Base-by-base conservation (phyloP, 169 alveolate genomes). In the Eimeria maxima region DNA sequence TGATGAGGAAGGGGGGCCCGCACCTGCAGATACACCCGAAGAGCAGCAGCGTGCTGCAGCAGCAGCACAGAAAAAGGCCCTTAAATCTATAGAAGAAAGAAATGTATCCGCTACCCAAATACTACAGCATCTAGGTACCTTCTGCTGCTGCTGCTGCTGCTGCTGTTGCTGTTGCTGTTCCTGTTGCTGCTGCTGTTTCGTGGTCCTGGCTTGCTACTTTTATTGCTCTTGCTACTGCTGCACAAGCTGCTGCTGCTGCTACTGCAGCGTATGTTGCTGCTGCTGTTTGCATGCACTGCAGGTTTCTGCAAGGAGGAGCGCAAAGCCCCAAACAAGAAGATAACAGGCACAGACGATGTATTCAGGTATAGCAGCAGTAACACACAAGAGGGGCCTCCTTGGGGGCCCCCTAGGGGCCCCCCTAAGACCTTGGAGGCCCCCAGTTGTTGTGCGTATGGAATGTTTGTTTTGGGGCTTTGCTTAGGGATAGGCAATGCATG, bases 241-340 rank as follows among this genome's bases (percentile, higher is more conserved):
- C 60, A 53, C 18, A 8, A 53, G 60, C 60, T 53, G 60, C 60
- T 53, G 60, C 60, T 53, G 60, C 60, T 53, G 60, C 60, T 53
- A 13, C 60, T 53, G 60, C 60, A 53, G 60, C 13, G 60, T 53
- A 13, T 53, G 60, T 53, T 53, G 60, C 60, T 53, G 60, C 60
- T 53, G 60, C 60, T 53, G 60, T 27, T 10, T 44, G 91, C 45
- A 8, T 33, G 91, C 71, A 65, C 24, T 44, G 10, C 97, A 78
- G 98, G 98, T 22, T 96, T 96, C 89, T 95, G 96, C 53, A 97
- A 94, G 55, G 97, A 96, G 73, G 97, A 96, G 20, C 97, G 96
- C 55, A 97, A 97, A 80, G 93, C 93, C 84, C 87, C 93, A 6
- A 98, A 97, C 78, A 97, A 95, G 18, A 96, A 97, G 78, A 97